Conservation (phyloP, 495 filamentous ascomycete species). For the Penicillium malachiteum region DNA sequence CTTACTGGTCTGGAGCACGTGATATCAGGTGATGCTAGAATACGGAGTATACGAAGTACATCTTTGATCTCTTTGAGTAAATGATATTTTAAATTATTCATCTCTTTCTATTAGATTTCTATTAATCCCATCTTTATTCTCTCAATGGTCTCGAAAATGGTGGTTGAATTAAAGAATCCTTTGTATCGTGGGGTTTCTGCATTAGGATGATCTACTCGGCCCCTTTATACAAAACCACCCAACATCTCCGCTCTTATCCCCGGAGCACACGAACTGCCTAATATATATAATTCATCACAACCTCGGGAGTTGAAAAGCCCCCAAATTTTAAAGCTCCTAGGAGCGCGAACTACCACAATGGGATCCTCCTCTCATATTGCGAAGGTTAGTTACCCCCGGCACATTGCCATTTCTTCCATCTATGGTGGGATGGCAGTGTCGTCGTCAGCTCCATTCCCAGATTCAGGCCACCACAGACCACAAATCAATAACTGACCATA, state of each 20-base stretch:
- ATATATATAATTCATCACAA: background rate
- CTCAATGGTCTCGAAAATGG: background rate
- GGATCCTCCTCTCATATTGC: slow-evolving; percentile 32
- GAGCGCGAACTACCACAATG: slow-evolving; percentile 19
- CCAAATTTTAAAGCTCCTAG: background rate
- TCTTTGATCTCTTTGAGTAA: background rate
- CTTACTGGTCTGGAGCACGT: background rate
- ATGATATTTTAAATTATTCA: background rate
- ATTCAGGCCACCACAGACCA: background rate
- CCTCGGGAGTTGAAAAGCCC: background rate
- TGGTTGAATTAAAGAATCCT: background rate
- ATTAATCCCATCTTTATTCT: background rate
- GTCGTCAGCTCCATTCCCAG: slow-evolving; percentile 2
- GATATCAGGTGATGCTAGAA: background rate
- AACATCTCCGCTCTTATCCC: slow-evolving; percentile 4
- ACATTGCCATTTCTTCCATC: background rate
- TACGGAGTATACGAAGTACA: background rate
- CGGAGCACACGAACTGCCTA: background rate
- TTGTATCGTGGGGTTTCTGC: background rate
- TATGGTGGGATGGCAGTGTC: background rate
- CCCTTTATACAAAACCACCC: slow-evolving; percentile 1
- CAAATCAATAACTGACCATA: slow-evolving; percentile 9
- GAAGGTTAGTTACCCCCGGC: slow-evolving; percentile 25
- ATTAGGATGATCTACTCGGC: background rate
- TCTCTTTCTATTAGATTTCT: background rate